Conservation (phyloP, 2,329 filamentous ascomycete genomes). For the Ophiosphaerella korrae region DNA sequence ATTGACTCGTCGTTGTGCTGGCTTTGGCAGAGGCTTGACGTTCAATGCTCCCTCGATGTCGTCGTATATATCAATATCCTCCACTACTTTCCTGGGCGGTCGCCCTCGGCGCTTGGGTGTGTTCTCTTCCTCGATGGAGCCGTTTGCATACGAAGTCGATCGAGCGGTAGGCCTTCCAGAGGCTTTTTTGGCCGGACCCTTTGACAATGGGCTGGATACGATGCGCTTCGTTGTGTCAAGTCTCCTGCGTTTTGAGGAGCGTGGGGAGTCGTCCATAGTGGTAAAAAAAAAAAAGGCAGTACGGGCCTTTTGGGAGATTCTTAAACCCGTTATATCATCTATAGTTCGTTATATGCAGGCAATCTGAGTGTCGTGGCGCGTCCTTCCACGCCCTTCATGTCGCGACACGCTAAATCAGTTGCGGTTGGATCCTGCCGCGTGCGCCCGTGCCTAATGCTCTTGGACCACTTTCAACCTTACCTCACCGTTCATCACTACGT, state of each 20-base stretch:
- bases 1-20: slow-evolving; percentile 6
- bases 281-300: background rate
- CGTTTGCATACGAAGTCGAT: slow-evolving; percentile 17
- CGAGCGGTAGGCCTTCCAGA: slow-evolving; percentile 28
- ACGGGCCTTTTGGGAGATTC: background rate
- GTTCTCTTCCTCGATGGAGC: slow-evolving; percentile 14
- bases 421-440: slow-evolving; percentile 3
- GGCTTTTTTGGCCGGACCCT: slow-evolving; percentile 24
- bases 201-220: slow-evolving; percentile 25
- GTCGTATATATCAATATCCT: slow-evolving; percentile 48
- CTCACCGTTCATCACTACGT: too few relatives aligned
- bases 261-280: slow-evolving; percentile 42
- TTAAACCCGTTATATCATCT: background rate
- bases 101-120: slow-evolving; percentile 11
- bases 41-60: slow-evolving; percentile 51
- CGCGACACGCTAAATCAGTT: slow-evolving; percentile 25
- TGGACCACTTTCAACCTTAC: background rate
- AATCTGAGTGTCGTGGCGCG: slow-evolving; percentile 17
- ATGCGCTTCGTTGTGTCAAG: slow-evolving; percentile 35
- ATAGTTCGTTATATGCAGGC: background rate
- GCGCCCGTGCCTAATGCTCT: slow-evolving; percentile 11
- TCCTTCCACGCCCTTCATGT: slow-evolving; percentile 4
- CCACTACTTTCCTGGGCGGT: slow-evolving; percentile 12
- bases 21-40: slow-evolving; percentile 17
- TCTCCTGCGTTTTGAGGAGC: slow-evolving; percentile 45